These are phyloP conservation scores for Anthracocystis walkeri DNA, from an alignment of 1,284 basidiomycete genomes.

Conservation along the genomic window DNA sequence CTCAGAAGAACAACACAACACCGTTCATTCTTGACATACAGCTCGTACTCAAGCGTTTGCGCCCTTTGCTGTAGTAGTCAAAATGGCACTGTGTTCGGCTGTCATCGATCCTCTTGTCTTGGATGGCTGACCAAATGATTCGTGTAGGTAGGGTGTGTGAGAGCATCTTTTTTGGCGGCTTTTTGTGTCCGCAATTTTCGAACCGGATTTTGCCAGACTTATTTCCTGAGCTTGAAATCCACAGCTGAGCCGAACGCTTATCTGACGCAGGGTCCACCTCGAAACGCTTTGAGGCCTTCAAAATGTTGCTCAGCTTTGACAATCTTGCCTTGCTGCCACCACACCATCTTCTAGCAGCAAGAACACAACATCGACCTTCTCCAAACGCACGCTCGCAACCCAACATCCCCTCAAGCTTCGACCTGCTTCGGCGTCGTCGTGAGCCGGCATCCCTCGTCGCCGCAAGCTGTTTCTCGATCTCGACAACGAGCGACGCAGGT, in stretches of 20 bases:
- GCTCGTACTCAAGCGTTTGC: too few relatives aligned
- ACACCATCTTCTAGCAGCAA: background rate
- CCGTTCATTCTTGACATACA: too few relatives aligned
- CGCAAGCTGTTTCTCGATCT: background rate
- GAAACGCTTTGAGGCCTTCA: background rate
- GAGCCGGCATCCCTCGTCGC: constrained; percentile 30
- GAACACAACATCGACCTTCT: background rate
- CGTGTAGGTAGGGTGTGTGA: too few relatives aligned
- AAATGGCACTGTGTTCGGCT: too few relatives aligned
- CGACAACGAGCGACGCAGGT: constrained; percentile 10
- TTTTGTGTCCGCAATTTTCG: background rate
- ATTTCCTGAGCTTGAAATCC: background rate
- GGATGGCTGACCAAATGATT: too few relatives aligned
- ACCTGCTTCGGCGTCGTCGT: constrained; percentile 23
- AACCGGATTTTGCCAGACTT: background rate
- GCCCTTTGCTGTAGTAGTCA: too few relatives aligned
- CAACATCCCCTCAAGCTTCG: background rate
- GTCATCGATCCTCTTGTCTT: too few relatives aligned
- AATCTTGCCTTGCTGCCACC: background rate
- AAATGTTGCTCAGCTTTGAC: background rate
- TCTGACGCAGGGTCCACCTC: constrained; percentile 7
- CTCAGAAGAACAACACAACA: background rate
- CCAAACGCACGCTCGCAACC: background rate
- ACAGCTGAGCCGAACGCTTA: background rate
- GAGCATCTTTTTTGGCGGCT: background rate